These are phyloP conservation scores for Trichoderma semiorbis DNA, from an alignment of 2,329 filamentous ascomycete genomes.

Conservation along the genomic window DNA sequence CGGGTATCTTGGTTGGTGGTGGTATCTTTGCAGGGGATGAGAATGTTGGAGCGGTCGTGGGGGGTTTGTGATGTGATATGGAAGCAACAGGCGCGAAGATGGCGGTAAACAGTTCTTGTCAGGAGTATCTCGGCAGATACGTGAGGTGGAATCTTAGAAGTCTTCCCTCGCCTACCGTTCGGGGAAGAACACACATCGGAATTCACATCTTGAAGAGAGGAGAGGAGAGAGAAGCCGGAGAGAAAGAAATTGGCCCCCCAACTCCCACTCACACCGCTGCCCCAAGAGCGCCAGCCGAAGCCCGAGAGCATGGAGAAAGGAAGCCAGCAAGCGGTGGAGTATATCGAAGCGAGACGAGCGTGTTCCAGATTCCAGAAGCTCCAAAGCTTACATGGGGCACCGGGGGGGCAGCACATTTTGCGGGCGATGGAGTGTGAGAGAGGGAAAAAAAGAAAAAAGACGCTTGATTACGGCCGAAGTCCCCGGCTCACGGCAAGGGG, in stretches of 20 bases:
- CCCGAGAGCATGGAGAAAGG: neutral
- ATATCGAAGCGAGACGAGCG: neutral
- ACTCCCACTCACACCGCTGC: neutral
- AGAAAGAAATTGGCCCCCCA: neutral
- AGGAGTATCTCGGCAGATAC: neutral
- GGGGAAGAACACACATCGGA: neutral
- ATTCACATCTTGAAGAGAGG: neutral
- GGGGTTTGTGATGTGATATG: neutral
- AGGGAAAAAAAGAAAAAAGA: neutral
- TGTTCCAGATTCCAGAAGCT: constrained; percentile 9
- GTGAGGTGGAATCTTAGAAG: neutral
- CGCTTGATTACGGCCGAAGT: constrained; percentile 5
- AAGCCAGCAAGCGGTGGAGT: neutral
- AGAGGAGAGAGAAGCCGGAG: neutral
- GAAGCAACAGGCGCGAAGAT: neutral
- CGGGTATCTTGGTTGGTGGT: neutral
- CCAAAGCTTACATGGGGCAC: neutral
- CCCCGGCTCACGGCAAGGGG: neutral
- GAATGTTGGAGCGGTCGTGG: neutral
- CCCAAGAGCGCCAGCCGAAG: too few species aligned
- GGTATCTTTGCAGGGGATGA: neutral
- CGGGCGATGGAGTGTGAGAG: neutral
- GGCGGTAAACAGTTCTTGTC: neutral
- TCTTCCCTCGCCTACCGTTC: neutral
- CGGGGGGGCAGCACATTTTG: neutral